Evolutionary conservation across 2,329 filamentous ascomycete genomes (phyloP), one percentile per base, ranked within the genome.

Genomic region (Xylariales sp.): DNA sequence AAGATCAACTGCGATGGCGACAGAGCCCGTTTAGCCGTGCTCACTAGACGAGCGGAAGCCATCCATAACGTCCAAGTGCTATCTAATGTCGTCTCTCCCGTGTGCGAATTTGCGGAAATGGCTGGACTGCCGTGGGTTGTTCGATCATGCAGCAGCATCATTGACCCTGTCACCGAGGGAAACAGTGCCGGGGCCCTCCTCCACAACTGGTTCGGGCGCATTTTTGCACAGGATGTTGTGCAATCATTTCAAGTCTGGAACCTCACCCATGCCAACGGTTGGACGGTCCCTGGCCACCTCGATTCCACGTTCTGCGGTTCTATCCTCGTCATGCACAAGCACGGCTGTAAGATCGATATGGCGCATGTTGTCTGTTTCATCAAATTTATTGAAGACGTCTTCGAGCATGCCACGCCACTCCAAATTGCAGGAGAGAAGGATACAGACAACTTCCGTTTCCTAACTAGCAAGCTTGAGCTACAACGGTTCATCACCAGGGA

Each of bases 1-100:
- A 71, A 65, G 46, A 4, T 73, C n/a, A 68, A 64, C 18, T 73
- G 68, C 43, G 41, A 43, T 3, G 68, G 41, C 1, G 70, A 72
- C 30, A 16, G 41, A 1, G 1, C n/a, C 10, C 65, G 65, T 10
- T 14, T 71, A 1, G 41, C 34, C 9, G 10, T 16, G 1, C 57
- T 71, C 34, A 56, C 28, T 7, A 5, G 36, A 0, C 14, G 23
- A 56, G 12, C 10, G 12, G 5, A 52, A 2, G 16, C 36, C 1
- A 28, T 64, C 3, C 30, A 70, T 14, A 32, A 30, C 16, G 59
- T 71, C 48, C 5, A 45, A 12, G 56, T 67, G 1, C 16, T 65
- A 3, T 53, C 49, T n/a, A 55, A 54, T 5, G 54, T 53, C 16
- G 6, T 39, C n/a, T 5, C 36, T 7, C 8, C 6, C 7, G 32